Percentiles rank a stretch among this genome's conserved stretches.
These are phyloP conservation scores for Acorus gramineus DNA, from an alignment of 106 monocot species.

Conservation along the genomic window DNA sequence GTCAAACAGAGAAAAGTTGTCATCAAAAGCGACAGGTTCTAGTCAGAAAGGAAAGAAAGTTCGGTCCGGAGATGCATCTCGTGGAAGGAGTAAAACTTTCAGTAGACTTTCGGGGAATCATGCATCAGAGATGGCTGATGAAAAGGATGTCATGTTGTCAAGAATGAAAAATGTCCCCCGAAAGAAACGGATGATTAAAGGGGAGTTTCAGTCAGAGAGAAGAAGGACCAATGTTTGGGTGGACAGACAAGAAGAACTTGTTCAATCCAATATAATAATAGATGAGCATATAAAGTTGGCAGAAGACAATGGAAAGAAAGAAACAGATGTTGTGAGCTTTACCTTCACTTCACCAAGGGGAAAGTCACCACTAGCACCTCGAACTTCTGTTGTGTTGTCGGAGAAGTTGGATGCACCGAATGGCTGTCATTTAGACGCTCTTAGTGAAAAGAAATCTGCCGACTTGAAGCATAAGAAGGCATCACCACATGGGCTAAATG, in stretches of 20 bases:
- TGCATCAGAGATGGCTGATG: constrained; percentile 7
- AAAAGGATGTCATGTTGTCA: constrained; percentile 25
- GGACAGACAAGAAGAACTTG: constrained; percentile 13
- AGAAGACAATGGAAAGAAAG: constrained; percentile 25
- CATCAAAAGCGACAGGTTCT: constrained; percentile 12
- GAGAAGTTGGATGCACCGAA: constrained; percentile 28
- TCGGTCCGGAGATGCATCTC: constrained; percentile 27
- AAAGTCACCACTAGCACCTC: constrained; percentile 14
- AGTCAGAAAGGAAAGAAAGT: constrained; percentile 40
- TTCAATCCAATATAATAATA: constrained; percentile 31
- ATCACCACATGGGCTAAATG: constrained; percentile 23
- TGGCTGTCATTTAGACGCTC: constrained; percentile 8
- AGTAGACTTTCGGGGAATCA: constrained; percentile 34
- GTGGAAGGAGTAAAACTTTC: constrained; percentile 29
- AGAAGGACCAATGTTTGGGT: constrained; percentile 2
- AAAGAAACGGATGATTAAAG: constrained; percentile 54
- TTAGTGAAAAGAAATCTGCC: constrained; percentile 8
- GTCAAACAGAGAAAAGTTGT: constrained; percentile 32
- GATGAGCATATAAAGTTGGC: constrained; percentile 26
- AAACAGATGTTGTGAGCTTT: constrained; percentile 52
- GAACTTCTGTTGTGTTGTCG: constrained; percentile 7
- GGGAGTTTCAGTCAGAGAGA: constrained; percentile 15
- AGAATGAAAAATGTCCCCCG: constrained; percentile 36
- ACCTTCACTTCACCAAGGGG: constrained; percentile 58
- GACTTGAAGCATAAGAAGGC: constrained; percentile 6